Evolutionary conservation across 495 filamentous ascomycete genomes (phyloP), one percentile per base, ranked within the genome.

Genomic region (Letharia columbiana): DNA sequence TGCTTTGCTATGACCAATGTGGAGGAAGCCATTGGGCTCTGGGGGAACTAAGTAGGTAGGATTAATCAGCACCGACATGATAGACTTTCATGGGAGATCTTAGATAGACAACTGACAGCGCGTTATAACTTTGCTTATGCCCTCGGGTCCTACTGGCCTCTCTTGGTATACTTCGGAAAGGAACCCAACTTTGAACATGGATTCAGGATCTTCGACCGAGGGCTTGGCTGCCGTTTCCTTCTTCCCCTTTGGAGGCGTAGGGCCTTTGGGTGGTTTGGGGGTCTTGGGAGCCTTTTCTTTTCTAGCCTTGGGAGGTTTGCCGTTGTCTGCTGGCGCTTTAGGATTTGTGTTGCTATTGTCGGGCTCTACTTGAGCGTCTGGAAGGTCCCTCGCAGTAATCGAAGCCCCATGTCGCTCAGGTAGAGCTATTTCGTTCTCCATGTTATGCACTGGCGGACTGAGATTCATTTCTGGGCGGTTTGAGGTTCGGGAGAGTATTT

Each of bases 1-100:
- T n/a, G 94, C 94, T 78, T 98, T 98, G 69, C 86, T 87, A 74
- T 98, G 94, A 28, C 92, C 92, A 72, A 96, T 90, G 71, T 96
- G 92, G 18, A 96, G 83, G 75, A 81, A 84, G 64, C 81, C 81
- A 66, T 84, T 84, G 45, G 92, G 92, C 77, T 98, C 95, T 20
- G 94, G 94, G 9, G 94, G 94, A 75, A 98, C 97, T 70, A 91
- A 10, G 40, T 56, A 20, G 28, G 40, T 18, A 23, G 5, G n/a
- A 2, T 7, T 39, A 8, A 44, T 63, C 15, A 67, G 49, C 35
- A 65, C 20, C 6, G 17, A 20, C 0, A 18, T 58, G 2, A 31
- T 58, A 35, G 1, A n/a, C 13, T 18, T 60, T 11, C n/a, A n/a
- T 28, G 2, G 45, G 28, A 17, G n/a, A 35, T 20, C 15, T 13